phyloP scores from a whole-genome alignment of 768 basidiomycete genomes.

The Mycena crocata region DNA sequence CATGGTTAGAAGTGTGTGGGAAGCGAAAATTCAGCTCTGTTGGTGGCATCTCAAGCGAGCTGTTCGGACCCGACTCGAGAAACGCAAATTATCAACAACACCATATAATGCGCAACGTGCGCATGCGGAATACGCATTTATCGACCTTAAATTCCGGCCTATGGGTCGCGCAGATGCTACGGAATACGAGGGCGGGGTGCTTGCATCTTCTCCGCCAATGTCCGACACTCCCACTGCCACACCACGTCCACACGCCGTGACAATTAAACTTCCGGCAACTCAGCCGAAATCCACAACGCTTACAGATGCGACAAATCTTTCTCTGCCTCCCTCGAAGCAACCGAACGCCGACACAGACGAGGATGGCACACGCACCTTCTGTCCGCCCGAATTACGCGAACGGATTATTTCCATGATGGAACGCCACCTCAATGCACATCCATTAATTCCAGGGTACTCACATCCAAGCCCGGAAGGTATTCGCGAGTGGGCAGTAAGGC shows the following conservation, averaged over 20 bases:
- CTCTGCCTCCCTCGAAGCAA: neutral
- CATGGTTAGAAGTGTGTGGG: constrained; percentile 16
- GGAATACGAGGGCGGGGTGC: constrained; percentile 14
- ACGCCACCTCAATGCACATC: constrained; percentile 36
- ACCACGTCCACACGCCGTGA: constrained; percentile 1
- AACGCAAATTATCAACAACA: constrained; percentile 32
- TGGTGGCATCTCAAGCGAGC: constrained; percentile 31
- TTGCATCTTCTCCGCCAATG: neutral
- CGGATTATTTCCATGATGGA: constrained; percentile 34
- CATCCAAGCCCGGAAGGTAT: constrained; percentile 35
- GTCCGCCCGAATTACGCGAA: constrained; percentile 28
- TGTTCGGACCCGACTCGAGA: constrained; percentile 18
- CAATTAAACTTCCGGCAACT: constrained; percentile 6
- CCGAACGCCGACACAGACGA: constrained; percentile 21
- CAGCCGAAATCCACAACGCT: neutral
- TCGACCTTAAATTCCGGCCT: constrained; percentile 27
- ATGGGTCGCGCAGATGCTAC: constrained; percentile 5
- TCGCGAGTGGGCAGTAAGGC: constrained; percentile 38
- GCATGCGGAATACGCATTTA: constrained; percentile 24
- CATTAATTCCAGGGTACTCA: constrained; percentile 38
- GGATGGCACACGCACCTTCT: constrained; percentile 33
- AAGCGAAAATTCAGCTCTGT: constrained; percentile 34
- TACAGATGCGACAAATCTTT: neutral
- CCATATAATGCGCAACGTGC: constrained; percentile 29
- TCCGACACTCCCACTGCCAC: neutral